Evolutionary conservation across 768 basidiomycete genomes (phyloP).

Genomic region (Boletus subparvulus): DNA sequence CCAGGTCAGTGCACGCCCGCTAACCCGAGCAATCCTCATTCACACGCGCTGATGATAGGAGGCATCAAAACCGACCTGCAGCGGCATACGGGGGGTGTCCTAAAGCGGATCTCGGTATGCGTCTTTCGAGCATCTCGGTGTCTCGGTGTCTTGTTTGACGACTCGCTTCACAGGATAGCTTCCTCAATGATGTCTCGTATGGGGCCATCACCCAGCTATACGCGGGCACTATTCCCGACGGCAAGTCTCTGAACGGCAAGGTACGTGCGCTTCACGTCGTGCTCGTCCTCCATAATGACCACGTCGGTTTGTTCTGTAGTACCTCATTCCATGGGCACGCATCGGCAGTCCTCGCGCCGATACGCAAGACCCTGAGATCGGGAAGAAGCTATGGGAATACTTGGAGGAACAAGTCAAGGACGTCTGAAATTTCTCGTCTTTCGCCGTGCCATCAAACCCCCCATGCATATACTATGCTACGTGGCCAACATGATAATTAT

Average conservation of each 20-base stretch:
- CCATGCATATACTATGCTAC: not conserved
- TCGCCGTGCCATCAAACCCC: not conserved
- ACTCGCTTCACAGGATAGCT: not conserved
- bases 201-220: conserved; percentile 52
- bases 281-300: not conserved
- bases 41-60: not conserved
- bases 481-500: not conserved
- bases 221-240: conserved; percentile 47
- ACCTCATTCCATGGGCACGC: conserved; percentile 49
- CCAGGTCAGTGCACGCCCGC: conserved; percentile 32
- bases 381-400: conserved; percentile 45
- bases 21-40: conserved; percentile 4
- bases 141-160: not conserved
- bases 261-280: conserved; percentile 29
- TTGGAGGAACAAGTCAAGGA: conserved; percentile 45
- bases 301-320: conserved; percentile 30
- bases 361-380: conserved; percentile 35
- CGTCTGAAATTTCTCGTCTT: conserved; percentile 2
- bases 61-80: conserved; percentile 22
- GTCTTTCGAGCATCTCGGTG: not conserved
- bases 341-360: conserved; percentile 32
- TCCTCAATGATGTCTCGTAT: conserved; percentile 32
- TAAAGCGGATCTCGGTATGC: conserved; percentile 12
- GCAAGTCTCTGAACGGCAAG: conserved; percentile 44
- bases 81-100: conserved; percentile 7